A percentile compares a stretch with the other conserved stretches of the same genome.
Conservation (phyloP, 78 protist species). For the Guillardia theta region DNA sequence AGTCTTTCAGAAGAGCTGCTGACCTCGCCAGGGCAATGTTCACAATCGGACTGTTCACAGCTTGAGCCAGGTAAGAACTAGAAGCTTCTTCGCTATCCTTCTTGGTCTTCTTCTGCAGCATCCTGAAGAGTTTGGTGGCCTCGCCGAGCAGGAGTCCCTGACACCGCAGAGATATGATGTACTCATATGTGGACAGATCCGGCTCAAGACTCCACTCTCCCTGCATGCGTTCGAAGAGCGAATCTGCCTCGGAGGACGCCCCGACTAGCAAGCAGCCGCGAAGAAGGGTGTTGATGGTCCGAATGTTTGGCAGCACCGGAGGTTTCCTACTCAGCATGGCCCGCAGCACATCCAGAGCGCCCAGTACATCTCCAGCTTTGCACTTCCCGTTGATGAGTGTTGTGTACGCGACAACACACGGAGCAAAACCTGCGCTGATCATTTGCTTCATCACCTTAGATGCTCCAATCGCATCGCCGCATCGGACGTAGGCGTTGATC, state of each 20-base stretch:
- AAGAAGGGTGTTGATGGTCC: constrained; percentile 13
- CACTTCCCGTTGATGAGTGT: constrained; percentile 29
- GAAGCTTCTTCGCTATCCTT: too few relatives aligned
- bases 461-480: neutral
- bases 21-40: too few relatives aligned
- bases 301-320: neutral
- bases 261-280: constrained; percentile 29
- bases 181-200: neutral
- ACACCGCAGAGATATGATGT: neutral
- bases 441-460: neutral
- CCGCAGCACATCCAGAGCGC: neutral
- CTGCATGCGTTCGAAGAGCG: neutral
- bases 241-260: neutral
- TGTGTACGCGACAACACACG: constrained; percentile 1
- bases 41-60: too few relatives aligned
- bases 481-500: constrained; percentile 2
- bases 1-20: too few relatives aligned
- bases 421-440: neutral
- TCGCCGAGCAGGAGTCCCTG: neutral
- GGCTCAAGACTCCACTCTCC: neutral
- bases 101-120: too few relatives aligned
- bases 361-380: neutral
- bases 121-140: too few relatives aligned
- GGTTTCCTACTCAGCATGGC: neutral
- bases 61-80: too few relatives aligned